Percentiles rank a stretch among this genome's conserved stretches.
phyloP scores from a whole-genome alignment of 2,329 filamentous ascomycete species.

The Knufia petricola region DNA sequence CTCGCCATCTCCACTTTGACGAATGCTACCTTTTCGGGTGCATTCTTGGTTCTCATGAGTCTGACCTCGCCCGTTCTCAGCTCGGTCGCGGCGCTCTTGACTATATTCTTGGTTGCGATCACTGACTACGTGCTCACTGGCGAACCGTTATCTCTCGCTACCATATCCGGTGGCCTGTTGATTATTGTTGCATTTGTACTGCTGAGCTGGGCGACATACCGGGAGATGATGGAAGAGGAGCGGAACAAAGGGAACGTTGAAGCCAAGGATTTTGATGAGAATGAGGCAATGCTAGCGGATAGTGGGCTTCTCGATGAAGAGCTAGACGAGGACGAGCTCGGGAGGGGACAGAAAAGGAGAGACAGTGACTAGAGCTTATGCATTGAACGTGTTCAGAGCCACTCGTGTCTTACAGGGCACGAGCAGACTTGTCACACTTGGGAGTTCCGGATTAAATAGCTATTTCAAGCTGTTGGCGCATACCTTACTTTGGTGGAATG shows the following conservation, averaged over 20 bases:
- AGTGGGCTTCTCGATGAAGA: slow-evolving; percentile 3
- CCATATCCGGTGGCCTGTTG: slow-evolving; percentile 70
- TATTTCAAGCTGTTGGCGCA: too few relatives aligned
- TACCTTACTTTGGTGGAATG: too few relatives aligned
- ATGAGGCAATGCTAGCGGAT: slow-evolving; percentile 21
- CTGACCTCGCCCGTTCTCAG: slow-evolving; percentile 87
- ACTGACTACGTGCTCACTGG: slow-evolving; percentile 83
- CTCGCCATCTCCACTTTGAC: slow-evolving; percentile 70
- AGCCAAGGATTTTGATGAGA: slow-evolving; percentile 34
- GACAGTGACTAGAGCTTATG: neutral
- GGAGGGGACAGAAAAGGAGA: neutral
- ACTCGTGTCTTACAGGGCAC: too few relatives aligned
- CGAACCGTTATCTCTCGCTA: slow-evolving; percentile 61
- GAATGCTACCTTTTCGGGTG: slow-evolving; percentile 87
- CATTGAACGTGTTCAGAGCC: too few relatives aligned
- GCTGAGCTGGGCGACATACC: slow-evolving; percentile 82
- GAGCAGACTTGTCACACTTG: too few relatives aligned
- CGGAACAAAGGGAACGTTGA: slow-evolving; percentile 44
- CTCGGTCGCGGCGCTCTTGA: slow-evolving; percentile 84
- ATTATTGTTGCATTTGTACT: slow-evolving; percentile 85
- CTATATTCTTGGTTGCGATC: slow-evolving; percentile 91
- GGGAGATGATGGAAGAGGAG: slow-evolving; percentile 81
- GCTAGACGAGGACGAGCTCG: slow-evolving; percentile 11
- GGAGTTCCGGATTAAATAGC: too few relatives aligned
- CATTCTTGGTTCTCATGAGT: slow-evolving; percentile 84